Conservation (phyloP, 352 stramenopile genomes). For the Phytopythium boreale region DNA sequence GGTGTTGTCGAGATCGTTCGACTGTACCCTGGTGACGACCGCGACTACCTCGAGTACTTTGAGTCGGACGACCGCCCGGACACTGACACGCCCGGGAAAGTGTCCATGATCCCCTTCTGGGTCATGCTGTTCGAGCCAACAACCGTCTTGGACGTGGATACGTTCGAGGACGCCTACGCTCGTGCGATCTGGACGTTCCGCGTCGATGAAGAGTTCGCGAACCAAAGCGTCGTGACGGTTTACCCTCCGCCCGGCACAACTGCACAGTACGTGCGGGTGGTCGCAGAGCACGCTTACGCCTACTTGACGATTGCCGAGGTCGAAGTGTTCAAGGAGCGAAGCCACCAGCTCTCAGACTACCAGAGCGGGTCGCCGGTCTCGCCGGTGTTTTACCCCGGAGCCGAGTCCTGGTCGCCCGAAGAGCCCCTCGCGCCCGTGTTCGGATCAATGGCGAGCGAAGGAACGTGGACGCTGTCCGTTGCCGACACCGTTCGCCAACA, state of each 20-base stretch:
- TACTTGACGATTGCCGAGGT: conserved; percentile 71
- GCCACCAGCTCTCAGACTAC: conserved; percentile 59
- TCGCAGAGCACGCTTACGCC: conserved; percentile 34
- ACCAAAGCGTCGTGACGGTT: conserved; percentile 34
- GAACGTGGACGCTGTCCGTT: conserved; percentile 58
- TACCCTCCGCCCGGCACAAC: conserved; percentile 38
- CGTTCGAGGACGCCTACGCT: conserved; percentile 43
- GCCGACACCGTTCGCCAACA: conserved; percentile 26
- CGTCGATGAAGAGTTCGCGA: conserved; percentile 22
- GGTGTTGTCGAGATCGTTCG: conserved; percentile 28
- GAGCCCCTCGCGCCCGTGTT: conserved; percentile 58
- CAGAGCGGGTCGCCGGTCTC: conserved; percentile 46
- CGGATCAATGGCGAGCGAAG: conserved; percentile 40
- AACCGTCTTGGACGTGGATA: conserved; percentile 53
- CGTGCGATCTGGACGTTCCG: conserved; percentile 45
- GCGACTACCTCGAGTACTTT: conserved; percentile 33
- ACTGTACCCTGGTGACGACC: conserved; percentile 40
- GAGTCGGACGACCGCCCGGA: conserved; percentile 18
- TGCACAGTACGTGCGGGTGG: conserved; percentile 64
- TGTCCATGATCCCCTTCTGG: conserved; percentile 78
- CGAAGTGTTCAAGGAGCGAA: conserved; percentile 58
- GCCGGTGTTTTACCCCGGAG: conserved; percentile 39
- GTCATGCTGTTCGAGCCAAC: conserved; percentile 70
- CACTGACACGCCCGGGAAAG: conserved; percentile 15
- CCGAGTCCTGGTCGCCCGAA: conserved; percentile 56